A percentile compares a stretch with the other conserved stretches of the same genome.
phyloP scores from a whole-genome alignment of 169 alveolate species.

The Haemoproteus tartakovskyi region DNA sequence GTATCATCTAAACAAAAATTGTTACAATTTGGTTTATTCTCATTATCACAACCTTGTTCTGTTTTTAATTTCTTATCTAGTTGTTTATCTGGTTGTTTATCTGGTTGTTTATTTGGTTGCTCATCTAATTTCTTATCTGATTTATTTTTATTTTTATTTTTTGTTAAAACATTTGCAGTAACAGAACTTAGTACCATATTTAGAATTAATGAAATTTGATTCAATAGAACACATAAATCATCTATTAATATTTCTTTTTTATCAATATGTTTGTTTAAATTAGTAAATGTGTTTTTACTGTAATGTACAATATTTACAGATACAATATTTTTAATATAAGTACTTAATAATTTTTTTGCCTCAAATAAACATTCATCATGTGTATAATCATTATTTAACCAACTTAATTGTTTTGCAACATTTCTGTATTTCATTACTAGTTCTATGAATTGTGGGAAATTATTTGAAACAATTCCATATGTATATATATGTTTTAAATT shows the following conservation, averaged over 20 bases:
- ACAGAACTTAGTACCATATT: constrained; percentile 6
- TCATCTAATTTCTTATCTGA: not conserved
- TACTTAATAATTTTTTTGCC: constrained; percentile 9
- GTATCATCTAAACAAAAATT: no score
- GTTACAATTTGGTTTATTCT: not conserved
- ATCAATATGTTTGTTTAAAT: constrained; percentile 8
- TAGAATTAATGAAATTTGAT: constrained; percentile 12
- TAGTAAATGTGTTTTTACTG: constrained; percentile 10
- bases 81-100: not conserved
- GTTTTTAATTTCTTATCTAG: not conserved
- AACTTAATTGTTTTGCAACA: constrained; percentile 18
- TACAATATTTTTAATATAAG: constrained; percentile 10
- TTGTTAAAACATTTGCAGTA: constrained; percentile 34
- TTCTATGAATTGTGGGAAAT: constrained; percentile 3
- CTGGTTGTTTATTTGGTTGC: not conserved
- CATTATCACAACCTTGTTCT: not conserved
- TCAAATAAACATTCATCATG: constrained; percentile 54
- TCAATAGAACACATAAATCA: constrained; percentile 25
- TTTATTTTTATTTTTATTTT: no score
- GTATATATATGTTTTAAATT: constrained; percentile 27
- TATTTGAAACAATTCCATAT: constrained; percentile 44
- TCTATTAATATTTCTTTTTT: constrained; percentile 22
- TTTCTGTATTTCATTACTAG: constrained; percentile 20
- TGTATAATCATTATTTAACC: constrained; percentile 47
- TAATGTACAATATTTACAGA: constrained; percentile 38